Evolutionary conservation across 495 filamentous ascomycete species (phyloP).

Genomic region (Parmelia sp.): DNA sequence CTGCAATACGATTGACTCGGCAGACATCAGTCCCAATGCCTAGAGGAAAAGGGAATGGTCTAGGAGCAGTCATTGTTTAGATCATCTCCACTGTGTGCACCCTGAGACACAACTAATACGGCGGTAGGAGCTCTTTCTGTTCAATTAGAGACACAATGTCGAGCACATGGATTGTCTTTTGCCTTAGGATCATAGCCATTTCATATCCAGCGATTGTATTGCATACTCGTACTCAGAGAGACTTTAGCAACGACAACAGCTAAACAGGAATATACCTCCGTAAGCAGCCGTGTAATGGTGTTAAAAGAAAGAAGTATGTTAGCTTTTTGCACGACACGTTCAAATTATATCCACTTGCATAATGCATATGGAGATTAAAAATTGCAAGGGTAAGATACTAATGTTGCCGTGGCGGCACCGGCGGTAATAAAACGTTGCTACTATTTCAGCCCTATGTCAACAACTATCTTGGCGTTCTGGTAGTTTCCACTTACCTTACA

Average conservation of each 20-base stretch:
- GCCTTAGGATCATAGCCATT: not conserved
- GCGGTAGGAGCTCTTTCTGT: not conserved
- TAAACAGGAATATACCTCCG: not conserved
- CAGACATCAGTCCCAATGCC: conserved; percentile 54
- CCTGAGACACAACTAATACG: not conserved
- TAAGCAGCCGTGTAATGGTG: not conserved
- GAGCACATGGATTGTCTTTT: too few species aligned
- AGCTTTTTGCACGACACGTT: not conserved
- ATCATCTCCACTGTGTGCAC: not conserved
- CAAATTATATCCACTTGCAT: not conserved
- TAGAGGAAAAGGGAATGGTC: conserved; percentile 43
- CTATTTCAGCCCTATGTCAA: conserved; percentile 4
- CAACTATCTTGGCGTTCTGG: not conserved
- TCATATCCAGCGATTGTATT: not conserved
- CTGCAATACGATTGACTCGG: conserved; percentile 40
- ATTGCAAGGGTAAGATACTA: not conserved
- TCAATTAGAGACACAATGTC: not conserved
- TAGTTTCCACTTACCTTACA: conserved; percentile 2
- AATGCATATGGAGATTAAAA: not conserved
- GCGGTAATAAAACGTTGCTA: not conserved
- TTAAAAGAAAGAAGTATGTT: not conserved
- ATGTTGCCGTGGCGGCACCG: not conserved
- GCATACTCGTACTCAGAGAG: not conserved
- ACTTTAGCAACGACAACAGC: not conserved
- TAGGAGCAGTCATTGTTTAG: conserved; percentile 21